These are phyloP conservation scores for Mycena maculata DNA, from an alignment of 768 basidiomycete species.

Conservation along the genomic window DNA sequence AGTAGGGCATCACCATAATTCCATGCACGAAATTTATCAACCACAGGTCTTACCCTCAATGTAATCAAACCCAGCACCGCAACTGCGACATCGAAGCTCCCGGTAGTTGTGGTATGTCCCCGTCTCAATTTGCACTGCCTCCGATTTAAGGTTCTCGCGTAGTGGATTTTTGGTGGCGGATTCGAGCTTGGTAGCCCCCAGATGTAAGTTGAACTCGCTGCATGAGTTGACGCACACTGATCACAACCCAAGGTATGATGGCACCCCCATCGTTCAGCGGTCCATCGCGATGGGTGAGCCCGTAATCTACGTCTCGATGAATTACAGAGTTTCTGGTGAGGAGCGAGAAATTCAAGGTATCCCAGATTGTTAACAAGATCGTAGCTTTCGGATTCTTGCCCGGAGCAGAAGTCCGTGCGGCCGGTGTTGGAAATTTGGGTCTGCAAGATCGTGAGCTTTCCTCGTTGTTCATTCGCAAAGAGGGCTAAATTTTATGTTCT, in stretches of 20 bases:
- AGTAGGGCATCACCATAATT: slow-evolving; percentile 33
- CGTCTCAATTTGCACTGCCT: background rate
- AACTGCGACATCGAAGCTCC: slow-evolving; percentile 52
- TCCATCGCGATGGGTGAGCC: slow-evolving; percentile 58
- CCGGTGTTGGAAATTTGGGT: slow-evolving; percentile 65
- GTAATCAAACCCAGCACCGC: slow-evolving; percentile 55
- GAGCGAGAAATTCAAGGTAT: no score
- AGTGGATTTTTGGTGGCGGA: slow-evolving; percentile 62
- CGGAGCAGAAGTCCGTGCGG: slow-evolving; percentile 56
- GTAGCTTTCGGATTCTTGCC: slow-evolving; percentile 58
- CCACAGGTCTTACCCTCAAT: slow-evolving; percentile 57
- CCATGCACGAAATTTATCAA: background rate
- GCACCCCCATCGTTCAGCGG: slow-evolving; percentile 54
- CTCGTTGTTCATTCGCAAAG: background rate
- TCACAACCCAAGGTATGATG: slow-evolving; percentile 50
- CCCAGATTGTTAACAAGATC: background rate
- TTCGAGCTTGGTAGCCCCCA: slow-evolving; percentile 36
- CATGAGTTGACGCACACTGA: no score
- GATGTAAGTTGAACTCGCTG: slow-evolving; percentile 26
- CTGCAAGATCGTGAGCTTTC: slow-evolving; percentile 63
- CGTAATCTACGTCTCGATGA: slow-evolving; percentile 64
- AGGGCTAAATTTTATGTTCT: slow-evolving; percentile 25
- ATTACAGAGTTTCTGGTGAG: slow-evolving; percentile 51
- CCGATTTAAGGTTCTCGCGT: background rate
- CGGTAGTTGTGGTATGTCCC: slow-evolving; percentile 59